A percentile compares a stretch with the other conserved stretches of the same genome.
These are phyloP conservation scores for Pseudogymnoascus sp. DNA, from an alignment of 2,329 filamentous ascomycete species.

Conservation along the genomic window DNA sequence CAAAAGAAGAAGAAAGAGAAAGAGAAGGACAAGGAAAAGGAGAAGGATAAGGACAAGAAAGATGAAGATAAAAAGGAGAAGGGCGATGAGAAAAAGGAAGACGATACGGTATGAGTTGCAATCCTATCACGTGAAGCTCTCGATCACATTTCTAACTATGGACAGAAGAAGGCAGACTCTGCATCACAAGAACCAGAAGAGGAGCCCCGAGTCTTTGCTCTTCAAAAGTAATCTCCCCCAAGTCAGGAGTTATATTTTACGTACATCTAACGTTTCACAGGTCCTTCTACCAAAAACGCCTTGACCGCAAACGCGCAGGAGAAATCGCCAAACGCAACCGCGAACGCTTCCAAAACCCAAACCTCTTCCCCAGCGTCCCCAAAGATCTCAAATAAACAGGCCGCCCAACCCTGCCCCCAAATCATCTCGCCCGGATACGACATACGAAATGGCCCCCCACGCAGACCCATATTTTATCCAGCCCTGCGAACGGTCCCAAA, in stretches of 20 bases:
- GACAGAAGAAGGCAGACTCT: slow-evolving; percentile 22
- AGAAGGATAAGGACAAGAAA: slow-evolving; percentile 42
- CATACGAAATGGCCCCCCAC: neutral
- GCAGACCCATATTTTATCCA: neutral
- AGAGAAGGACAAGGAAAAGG: slow-evolving; percentile 55
- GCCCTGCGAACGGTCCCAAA: neutral
- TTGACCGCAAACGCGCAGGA: slow-evolving; percentile 70
- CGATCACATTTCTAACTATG: slow-evolving; percentile 1
- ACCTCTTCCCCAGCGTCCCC: slow-evolving; percentile 79
- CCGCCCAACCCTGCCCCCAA: neutral
- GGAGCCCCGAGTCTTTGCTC: slow-evolving; percentile 71
- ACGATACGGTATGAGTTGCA: slow-evolving; percentile 31
- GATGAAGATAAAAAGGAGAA: slow-evolving; percentile 36
- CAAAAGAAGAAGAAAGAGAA: slow-evolving; percentile 62
- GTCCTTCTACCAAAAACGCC: slow-evolving; percentile 76
- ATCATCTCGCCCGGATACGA: neutral
- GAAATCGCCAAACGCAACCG: slow-evolving; percentile 74
- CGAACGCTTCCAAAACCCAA: slow-evolving; percentile 70
- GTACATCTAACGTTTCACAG: slow-evolving; percentile 37
- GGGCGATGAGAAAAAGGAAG: slow-evolving; percentile 37
- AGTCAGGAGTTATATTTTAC: neutral
- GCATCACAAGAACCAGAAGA: slow-evolving; percentile 40
- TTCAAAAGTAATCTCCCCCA: slow-evolving; percentile 60
- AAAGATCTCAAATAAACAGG: slow-evolving; percentile 37
- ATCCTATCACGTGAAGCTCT: slow-evolving; percentile 25